phyloP scores from a whole-genome alignment of 164 flowering plant species.

The Akebia trifoliata region DNA sequence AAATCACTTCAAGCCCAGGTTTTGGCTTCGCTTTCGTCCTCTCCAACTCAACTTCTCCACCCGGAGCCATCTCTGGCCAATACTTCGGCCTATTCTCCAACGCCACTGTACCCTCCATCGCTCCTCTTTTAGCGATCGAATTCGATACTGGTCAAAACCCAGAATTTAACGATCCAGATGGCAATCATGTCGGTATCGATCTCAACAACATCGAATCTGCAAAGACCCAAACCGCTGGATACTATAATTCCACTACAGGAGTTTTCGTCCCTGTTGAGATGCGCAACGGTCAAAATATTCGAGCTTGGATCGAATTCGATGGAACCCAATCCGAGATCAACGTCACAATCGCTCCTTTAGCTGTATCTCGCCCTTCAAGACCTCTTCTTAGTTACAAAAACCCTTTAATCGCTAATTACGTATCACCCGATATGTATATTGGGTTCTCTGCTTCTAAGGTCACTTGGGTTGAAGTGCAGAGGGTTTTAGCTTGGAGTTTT shows the following conservation, averaged over 20 bases:
- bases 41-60: constrained; percentile 52
- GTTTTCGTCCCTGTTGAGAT: constrained; percentile 37
- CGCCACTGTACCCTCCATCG: constrained; percentile 24
- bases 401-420: constrained; percentile 42
- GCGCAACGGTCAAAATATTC: constrained; percentile 63
- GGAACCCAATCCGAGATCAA: constrained; percentile 44
- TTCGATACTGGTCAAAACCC: constrained; percentile 73
- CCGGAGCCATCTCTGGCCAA: constrained; percentile 59
- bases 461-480: constrained; percentile 55
- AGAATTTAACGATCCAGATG: constrained; percentile 68
- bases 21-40: constrained; percentile 75
- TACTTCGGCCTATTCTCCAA: constrained; percentile 68
- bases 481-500: constrained; percentile 77
- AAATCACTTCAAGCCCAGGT: constrained; percentile 48
- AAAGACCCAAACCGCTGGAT: constrained; percentile 34
- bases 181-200: constrained; percentile 67
- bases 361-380: constrained; percentile 31
- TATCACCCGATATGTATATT: constrained; percentile 53
- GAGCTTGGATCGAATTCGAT: constrained; percentile 77
- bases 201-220: constrained; percentile 52
- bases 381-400: constrained; percentile 38
- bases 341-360: constrained; percentile 60
- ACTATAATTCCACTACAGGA: constrained; percentile 28
- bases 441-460: constrained; percentile 76
- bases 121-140: constrained; percentile 69